Conservation (phyloP, 139 green algal species). For the Marvania coccoides region DNA sequence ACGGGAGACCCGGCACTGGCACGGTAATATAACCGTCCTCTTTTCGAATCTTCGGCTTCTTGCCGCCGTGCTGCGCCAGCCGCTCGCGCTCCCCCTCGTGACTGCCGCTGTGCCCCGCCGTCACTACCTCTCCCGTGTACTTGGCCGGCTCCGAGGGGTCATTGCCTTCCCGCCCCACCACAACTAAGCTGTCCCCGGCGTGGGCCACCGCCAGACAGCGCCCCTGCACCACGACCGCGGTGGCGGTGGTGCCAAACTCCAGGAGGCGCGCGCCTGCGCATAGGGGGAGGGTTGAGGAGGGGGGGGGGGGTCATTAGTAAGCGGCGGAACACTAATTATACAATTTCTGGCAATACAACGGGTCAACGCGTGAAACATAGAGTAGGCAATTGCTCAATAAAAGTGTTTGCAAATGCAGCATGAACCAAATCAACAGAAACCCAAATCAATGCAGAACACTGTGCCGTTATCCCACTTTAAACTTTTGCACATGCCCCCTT, state of each 20-base stretch:
- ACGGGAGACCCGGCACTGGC: neutral
- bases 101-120: slow-evolving; percentile 4
- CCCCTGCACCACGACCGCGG: slow-evolving; percentile 45
- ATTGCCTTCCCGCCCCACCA: slow-evolving; percentile 34
- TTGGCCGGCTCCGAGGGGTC: no score
- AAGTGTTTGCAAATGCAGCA: neutral
- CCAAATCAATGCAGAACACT: no score
- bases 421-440: no score
- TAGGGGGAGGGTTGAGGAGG: neutral
- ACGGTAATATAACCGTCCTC: slow-evolving; percentile 49
- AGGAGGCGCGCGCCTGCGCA: slow-evolving; percentile 14
- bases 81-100: slow-evolving; percentile 2
- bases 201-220: slow-evolving; percentile 36
- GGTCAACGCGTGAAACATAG: no score
- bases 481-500: neutral
- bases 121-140: slow-evolving; percentile 4
- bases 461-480: no score
- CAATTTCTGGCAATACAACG: no score
- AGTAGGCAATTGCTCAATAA: neutral
- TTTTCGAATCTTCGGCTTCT: neutral
- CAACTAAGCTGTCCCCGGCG: slow-evolving; percentile 52
- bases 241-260: slow-evolving; percentile 62
- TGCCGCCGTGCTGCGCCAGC: slow-evolving; percentile 1
- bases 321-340: no score
- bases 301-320: no score